A percentile compares a stretch with the other conserved stretches of the same genome.
phyloP scores from a whole-genome alignment of 2,329 filamentous ascomycete genomes.

The Knufia petricola region DNA sequence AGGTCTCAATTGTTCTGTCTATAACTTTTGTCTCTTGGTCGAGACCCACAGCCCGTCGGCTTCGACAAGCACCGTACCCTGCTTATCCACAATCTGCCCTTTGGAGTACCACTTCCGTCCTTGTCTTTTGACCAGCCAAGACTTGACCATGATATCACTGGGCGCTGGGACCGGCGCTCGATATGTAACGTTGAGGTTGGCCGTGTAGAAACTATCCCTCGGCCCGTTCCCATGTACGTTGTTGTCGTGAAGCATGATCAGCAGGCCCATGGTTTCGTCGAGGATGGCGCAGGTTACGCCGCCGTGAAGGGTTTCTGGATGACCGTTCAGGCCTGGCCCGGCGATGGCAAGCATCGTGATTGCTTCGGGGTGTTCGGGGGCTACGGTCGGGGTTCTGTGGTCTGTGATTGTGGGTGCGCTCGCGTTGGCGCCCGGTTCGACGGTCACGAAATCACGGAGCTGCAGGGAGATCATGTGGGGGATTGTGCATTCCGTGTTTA shows the following conservation, averaged over 20 bases:
- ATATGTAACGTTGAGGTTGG: slow-evolving; percentile 20
- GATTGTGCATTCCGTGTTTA: slow-evolving; percentile 32
- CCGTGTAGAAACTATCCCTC: slow-evolving; percentile 20
- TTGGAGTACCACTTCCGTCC: slow-evolving; percentile 21
- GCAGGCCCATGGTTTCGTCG: slow-evolving; percentile 37
- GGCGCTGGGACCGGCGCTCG: slow-evolving; percentile 20
- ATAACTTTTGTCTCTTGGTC: slow-evolving; percentile 8
- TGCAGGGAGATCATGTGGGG: slow-evolving; percentile 33
- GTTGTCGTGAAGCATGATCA: slow-evolving; percentile 27
- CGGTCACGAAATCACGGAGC: slow-evolving; percentile 23
- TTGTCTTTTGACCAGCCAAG: slow-evolving; percentile 19
- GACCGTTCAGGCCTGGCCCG: slow-evolving; percentile 31
- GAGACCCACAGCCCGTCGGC: slow-evolving; percentile 22
- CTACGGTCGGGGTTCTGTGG: slow-evolving; percentile 2
- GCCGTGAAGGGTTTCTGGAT: slow-evolving; percentile 32
- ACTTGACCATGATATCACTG: slow-evolving; percentile 16
- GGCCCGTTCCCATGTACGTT: slow-evolving; percentile 11
- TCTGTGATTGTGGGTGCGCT: slow-evolving; percentile 11
- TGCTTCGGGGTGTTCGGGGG: slow-evolving; percentile 27
- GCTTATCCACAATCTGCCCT: slow-evolving; percentile 21
- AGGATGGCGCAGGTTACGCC: slow-evolving; percentile 33
- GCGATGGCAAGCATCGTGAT: slow-evolving; percentile 30
- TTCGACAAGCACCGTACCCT: slow-evolving; percentile 21
- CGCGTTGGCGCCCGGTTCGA: slow-evolving; percentile 17
- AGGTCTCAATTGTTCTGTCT: background rate